phyloP scores from a whole-genome alignment of 257 asterid genomes.

The Salvia rosmarinus region DNA sequence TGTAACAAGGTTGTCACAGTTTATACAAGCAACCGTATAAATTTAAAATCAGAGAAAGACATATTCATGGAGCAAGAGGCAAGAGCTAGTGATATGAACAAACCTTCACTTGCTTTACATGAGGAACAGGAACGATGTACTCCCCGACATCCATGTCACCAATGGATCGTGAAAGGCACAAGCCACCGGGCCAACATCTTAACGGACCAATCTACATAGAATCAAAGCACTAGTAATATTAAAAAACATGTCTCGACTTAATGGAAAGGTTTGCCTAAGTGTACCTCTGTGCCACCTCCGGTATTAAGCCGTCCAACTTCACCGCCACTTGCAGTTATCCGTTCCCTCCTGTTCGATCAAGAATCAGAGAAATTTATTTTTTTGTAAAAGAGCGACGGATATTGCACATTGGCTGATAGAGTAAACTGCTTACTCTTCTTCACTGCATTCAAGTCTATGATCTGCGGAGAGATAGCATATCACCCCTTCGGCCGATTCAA shows the following conservation, averaged over 20 bases:
- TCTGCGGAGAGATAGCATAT: constrained; percentile 90
- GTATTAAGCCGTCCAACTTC: constrained; percentile 98
- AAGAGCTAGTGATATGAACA: too few relatives aligned
- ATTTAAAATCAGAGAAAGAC: not conserved
- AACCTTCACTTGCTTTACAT: constrained; percentile 99
- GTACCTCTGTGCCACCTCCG: constrained; percentile 98
- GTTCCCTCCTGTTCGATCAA: constrained; percentile 72
- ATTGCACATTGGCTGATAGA: constrained; percentile 8
- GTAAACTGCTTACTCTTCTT: constrained; percentile 79
- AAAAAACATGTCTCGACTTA: not conserved
- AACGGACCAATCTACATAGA: constrained; percentile 86
- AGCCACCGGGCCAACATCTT: constrained; percentile 99
- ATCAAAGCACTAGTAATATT: constrained; percentile 24
- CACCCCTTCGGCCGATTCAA: constrained; percentile 90
- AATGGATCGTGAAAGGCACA: constrained; percentile 95
- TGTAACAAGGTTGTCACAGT: not conserved
- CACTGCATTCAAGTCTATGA: constrained; percentile 93
- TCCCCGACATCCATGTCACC: constrained; percentile 99
- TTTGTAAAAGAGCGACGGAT: constrained; percentile 3
- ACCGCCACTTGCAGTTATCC: constrained; percentile 91
- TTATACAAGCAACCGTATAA: not conserved
- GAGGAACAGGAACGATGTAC: constrained; percentile 91
- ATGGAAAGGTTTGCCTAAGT: constrained; percentile 5
- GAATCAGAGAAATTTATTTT: constrained; percentile 27
- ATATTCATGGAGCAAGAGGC: too few relatives aligned